Conservation (phyloP, 441 rosid species). For the Syzygium syzygioides region DNA sequence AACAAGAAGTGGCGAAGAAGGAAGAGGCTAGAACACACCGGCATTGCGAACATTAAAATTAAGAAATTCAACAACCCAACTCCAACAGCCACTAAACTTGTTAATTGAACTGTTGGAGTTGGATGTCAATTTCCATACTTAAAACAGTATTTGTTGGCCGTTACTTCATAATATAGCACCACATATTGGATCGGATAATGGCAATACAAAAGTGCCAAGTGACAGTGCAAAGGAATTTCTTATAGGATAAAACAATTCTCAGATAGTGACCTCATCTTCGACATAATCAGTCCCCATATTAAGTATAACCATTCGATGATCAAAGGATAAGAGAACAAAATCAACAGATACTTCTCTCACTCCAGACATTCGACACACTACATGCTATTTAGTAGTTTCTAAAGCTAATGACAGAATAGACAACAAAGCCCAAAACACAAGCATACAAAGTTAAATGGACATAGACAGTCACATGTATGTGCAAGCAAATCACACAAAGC, state of each 20-base stretch:
- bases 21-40: background rate
- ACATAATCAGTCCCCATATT: background rate
- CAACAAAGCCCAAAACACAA: background rate
- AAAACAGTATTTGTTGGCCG: background rate
- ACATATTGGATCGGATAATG: background rate
- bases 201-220: background rate
- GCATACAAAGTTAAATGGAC: background rate
- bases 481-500: background rate
- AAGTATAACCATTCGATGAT: background rate
- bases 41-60: background rate
- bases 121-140: background rate
- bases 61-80: background rate
- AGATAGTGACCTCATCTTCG: background rate
- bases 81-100: background rate
- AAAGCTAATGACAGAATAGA: background rate
- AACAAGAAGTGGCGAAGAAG: background rate
- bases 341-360: background rate
- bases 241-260: background rate
- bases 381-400: background rate
- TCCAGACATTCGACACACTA: background rate
- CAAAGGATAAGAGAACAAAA: background rate
- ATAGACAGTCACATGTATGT: background rate
- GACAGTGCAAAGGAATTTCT: background rate
- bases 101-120: background rate
- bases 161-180: background rate